These are phyloP conservation scores for Eimeria tenella DNA, from an alignment of 169 alveolate genomes.

Conservation along the genomic window DNA sequence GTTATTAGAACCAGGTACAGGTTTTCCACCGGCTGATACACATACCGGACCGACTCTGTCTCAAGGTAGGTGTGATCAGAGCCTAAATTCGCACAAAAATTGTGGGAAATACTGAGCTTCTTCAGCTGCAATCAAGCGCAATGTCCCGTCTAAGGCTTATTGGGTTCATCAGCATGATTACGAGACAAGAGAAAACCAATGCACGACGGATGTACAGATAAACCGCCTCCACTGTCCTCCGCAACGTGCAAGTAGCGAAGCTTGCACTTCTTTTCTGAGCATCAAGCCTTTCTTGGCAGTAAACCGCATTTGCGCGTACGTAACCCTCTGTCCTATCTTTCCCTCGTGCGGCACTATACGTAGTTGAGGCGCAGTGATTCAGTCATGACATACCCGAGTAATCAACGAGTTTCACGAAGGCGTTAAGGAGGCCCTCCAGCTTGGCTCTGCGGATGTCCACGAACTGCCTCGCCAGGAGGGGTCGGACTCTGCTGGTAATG, in stretches of 20 bases:
- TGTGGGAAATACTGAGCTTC: not conserved
- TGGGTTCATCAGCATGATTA: not conserved
- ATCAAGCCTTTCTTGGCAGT: not conserved
- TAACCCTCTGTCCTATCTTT: not conserved
- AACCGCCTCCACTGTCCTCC: not conserved
- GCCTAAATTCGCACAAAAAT: conserved; percentile 45
- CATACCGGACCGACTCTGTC: conserved; percentile 91
- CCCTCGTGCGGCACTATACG: not conserved
- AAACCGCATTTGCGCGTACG: not conserved
- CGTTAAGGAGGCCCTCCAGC: conserved; percentile 88
- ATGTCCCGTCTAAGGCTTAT: not conserved
- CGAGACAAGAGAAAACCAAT: not conserved
- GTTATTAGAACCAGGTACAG: conserved; percentile 91
- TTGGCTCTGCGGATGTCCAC: conserved; percentile 91
- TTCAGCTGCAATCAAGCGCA: not conserved
- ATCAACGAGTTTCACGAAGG: conserved; percentile 86
- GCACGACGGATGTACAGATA: not conserved
- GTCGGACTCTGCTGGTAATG: conserved; percentile 87
- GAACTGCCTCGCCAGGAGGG: conserved; percentile 92
- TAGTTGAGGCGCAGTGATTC: not conserved
- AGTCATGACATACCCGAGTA: conserved; percentile 66
- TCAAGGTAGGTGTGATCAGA: conserved; percentile 92
- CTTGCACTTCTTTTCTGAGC: not conserved
- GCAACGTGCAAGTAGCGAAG: not conserved
- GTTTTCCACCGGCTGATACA: conserved; percentile 92